Conservation (phyloP, 2,329 filamentous ascomycete genomes). For the Colletotrichum kahawae region DNA sequence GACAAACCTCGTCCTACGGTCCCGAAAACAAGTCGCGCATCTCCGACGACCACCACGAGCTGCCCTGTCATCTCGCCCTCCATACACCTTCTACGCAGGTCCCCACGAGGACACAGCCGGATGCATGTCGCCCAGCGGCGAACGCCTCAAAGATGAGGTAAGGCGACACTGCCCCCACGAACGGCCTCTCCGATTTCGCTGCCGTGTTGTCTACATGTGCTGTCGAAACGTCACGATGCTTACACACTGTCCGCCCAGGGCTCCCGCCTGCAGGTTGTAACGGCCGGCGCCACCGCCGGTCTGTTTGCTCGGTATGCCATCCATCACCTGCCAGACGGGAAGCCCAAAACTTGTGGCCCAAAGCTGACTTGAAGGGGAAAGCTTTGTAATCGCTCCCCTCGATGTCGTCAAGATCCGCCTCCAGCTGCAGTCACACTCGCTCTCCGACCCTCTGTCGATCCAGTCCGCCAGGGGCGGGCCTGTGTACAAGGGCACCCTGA, state of each 20-base stretch:
- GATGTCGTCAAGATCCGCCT: constrained; percentile 98
- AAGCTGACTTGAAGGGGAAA: constrained; percentile 37
- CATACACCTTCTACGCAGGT: not conserved
- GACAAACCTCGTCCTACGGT: constrained; percentile 5
- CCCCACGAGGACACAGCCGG: constrained; percentile 24
- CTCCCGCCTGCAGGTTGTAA: constrained; percentile 60
- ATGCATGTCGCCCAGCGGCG: constrained; percentile 40
- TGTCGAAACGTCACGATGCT: constrained; percentile 11
- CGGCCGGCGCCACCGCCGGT: constrained; percentile 71
- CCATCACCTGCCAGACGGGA: not conserved
- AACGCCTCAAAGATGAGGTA: constrained; percentile 65
- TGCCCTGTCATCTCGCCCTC: not conserved
- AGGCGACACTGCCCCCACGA: constrained; percentile 15
- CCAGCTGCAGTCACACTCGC: constrained; percentile 88
- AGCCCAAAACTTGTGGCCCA: not conserved
- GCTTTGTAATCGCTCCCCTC: constrained; percentile 92
- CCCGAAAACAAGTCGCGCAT: constrained; percentile 8
- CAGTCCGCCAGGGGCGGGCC: constrained; percentile 50
- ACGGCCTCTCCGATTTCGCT: not conserved
- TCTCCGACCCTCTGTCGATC: constrained; percentile 73
- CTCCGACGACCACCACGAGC: not conserved
- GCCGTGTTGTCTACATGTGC: not conserved
- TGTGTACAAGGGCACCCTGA: constrained; percentile 76
- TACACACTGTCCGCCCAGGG: constrained; percentile 42
- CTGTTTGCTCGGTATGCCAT: constrained; percentile 78